A percentile compares a stretch with the other conserved stretches of the same genome.
Conservation (phyloP, 208 protist species). For the Leishmania gerbilli region DNA sequence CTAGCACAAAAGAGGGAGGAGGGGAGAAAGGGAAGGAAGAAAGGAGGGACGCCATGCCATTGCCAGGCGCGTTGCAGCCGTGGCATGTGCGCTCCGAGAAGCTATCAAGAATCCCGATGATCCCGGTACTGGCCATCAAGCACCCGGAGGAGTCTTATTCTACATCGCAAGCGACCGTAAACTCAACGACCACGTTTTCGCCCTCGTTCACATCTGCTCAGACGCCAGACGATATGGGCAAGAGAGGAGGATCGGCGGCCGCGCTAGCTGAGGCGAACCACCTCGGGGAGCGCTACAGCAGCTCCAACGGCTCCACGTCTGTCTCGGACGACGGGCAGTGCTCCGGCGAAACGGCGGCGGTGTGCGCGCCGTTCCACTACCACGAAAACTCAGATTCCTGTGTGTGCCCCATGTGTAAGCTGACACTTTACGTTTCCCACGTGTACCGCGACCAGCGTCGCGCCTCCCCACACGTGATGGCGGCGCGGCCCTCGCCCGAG, state of each 20-base stretch:
- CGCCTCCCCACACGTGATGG: slow-evolving; percentile 80
- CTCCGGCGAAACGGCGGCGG: slow-evolving; percentile 8
- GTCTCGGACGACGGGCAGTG: slow-evolving; percentile 14
- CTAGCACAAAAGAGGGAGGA: neutral
- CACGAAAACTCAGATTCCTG: slow-evolving; percentile 44
- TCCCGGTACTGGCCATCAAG: slow-evolving; percentile 22
- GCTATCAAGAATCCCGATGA: slow-evolving; percentile 8
- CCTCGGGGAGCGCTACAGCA: slow-evolving; percentile 12
- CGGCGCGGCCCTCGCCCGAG: slow-evolving; percentile 65
- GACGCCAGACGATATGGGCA: neutral
- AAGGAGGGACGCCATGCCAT: neutral
- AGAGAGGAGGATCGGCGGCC: neutral
- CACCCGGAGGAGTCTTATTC: neutral
- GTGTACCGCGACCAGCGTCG: slow-evolving; percentile 78
- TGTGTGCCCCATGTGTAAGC: slow-evolving; percentile 70
- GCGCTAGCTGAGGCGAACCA: slow-evolving; percentile 6
- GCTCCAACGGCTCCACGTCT: slow-evolving; percentile 19
- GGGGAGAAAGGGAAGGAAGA: neutral
- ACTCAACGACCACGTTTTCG: neutral
- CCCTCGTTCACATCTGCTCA: neutral
- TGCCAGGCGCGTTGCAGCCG: neutral
- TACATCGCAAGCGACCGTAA: neutral
- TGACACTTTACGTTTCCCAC: slow-evolving; percentile 62
- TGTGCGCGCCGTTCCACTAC: slow-evolving; percentile 7
- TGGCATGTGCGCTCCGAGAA: neutral